phyloP scores from a whole-genome alignment of 1,284 basidiomycete genomes.

The Porodaedalea pini region DNA sequence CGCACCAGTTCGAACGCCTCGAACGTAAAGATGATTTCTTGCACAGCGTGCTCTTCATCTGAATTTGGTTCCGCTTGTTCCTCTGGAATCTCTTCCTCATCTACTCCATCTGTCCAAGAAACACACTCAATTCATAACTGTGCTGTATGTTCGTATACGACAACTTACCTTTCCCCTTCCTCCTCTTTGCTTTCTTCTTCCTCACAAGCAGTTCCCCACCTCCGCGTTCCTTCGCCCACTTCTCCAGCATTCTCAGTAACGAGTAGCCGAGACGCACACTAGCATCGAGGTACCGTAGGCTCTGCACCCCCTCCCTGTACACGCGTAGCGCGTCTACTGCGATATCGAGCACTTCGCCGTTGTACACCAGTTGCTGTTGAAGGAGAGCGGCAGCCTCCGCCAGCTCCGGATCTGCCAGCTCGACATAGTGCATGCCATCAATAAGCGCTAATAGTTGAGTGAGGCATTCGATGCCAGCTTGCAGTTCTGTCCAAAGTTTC shows the following conservation, averaged over 20 bases:
- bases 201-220: slow-evolving; percentile 69
- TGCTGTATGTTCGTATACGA: background rate
- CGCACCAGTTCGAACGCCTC: slow-evolving; percentile 83
- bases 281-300: slow-evolving; percentile 76
- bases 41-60: slow-evolving; percentile 57
- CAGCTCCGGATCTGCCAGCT: slow-evolving; percentile 50
- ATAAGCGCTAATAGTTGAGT: slow-evolving; percentile 85
- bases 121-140: background rate
- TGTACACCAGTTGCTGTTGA: slow-evolving; percentile 89
- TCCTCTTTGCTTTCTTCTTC: slow-evolving; percentile 58
- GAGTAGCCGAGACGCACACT: slow-evolving; percentile 80
- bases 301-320: slow-evolving; percentile 74
- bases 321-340: slow-evolving; percentile 70
- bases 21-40: slow-evolving; percentile 87
- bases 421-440: slow-evolving; percentile 50
- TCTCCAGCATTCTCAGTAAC: slow-evolving; percentile 82
- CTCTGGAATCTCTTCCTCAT: slow-evolving; percentile 58
- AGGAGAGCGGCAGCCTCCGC: slow-evolving; percentile 74
- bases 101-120: slow-evolving; percentile 39
- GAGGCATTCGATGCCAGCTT: slow-evolving; percentile 90
- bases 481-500: slow-evolving; percentile 88
- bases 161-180: slow-evolving; percentile 45
- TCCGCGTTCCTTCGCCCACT: slow-evolving; percentile 66
- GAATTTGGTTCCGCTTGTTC: slow-evolving; percentile 45
- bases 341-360: slow-evolving; percentile 87